Percentiles rank a stretch among this genome's conserved stretches.
Conservation (phyloP, 192 early-diverging fungal species). For the Gamsiella multidivaricata region DNA sequence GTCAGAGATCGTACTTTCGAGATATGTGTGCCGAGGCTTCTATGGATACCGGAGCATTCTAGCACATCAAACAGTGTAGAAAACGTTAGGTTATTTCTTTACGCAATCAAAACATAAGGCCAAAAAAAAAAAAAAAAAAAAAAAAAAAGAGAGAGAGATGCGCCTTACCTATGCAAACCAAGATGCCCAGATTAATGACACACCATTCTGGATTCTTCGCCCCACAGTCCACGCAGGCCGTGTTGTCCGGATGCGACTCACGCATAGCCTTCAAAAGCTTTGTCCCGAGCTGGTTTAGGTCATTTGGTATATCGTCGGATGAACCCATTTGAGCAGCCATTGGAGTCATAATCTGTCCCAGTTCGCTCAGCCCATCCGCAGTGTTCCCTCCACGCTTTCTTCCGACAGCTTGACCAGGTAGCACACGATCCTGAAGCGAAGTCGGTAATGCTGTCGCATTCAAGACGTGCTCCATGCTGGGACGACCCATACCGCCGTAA, state of each 20-base stretch:
- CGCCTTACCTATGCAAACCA: constrained; percentile 77
- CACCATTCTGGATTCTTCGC: constrained; percentile 74
- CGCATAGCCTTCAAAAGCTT: constrained; percentile 37
- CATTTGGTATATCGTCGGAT: not conserved
- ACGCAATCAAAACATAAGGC: not conserved
- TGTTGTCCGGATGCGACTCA: constrained; percentile 55
- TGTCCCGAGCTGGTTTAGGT: constrained; percentile 11
- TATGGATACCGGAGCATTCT: constrained; percentile 80
- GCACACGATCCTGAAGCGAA: constrained; percentile 45
- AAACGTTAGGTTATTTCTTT: not conserved
- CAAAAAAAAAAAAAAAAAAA: not conserved
- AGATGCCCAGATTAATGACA: constrained; percentile 74
- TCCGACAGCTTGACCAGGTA: constrained; percentile 43
- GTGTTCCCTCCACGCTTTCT: constrained; percentile 43
- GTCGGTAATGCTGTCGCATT: constrained; percentile 27
- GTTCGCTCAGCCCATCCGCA: constrained; percentile 33
- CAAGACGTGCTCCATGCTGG: constrained; percentile 36
- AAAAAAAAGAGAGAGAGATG: too few species aligned
- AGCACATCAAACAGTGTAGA: not conserved
- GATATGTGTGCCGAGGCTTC: constrained; percentile 77
- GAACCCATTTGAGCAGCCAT: not conserved
- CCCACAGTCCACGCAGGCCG: constrained; percentile 75
- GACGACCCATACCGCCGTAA: constrained; percentile 13
- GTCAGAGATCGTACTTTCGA: constrained; percentile 78
- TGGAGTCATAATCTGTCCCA: constrained; percentile 38